A percentile compares a stretch with the other conserved stretches of the same genome.
phyloP scores from a whole-genome alignment of 805 yeast species.

The Nakazawaea peltata region DNA sequence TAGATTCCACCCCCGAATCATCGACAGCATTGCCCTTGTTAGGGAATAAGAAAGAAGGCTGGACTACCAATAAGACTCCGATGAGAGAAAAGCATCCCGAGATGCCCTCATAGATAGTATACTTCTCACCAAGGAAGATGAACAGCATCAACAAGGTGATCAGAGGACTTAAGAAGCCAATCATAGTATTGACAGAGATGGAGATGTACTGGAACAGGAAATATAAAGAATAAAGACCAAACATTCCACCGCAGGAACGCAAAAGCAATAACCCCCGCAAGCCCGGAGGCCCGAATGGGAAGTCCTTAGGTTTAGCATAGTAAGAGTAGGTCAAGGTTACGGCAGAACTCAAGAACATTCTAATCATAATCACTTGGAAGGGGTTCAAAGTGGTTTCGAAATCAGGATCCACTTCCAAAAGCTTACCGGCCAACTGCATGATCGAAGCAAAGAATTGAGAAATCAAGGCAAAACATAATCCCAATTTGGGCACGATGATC shows the following conservation, averaged over 20 bases:
- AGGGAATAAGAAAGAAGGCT: constrained; percentile 31
- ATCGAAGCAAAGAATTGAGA: constrained; percentile 36
- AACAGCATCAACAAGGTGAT: constrained; percentile 36
- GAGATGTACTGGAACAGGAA: constrained; percentile 35
- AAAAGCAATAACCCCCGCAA: constrained; percentile 23
- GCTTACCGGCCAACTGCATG: constrained; percentile 35
- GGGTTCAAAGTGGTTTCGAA: constrained; percentile 32
- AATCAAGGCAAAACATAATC: constrained; percentile 26
- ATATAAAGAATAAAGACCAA: constrained; percentile 37
- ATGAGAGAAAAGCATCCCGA: constrained; percentile 29
- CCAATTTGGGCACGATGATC: constrained; percentile 19
- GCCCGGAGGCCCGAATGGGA: constrained; percentile 34
- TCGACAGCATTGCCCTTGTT: constrained; percentile 8
- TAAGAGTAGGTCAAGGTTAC: constrained; percentile 26
- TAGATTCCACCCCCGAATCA: constrained; percentile 29
- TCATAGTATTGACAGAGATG: constrained; percentile 35
- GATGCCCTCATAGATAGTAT: constrained; percentile 30
- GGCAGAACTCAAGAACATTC: constrained; percentile 33
- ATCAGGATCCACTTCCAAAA: constrained; percentile 31
- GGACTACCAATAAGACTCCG: constrained; percentile 36
- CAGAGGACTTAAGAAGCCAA: constrained; percentile 36
- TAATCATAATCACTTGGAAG: constrained; percentile 31
- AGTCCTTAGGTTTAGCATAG: constrained; percentile 28
- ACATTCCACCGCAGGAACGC: constrained; percentile 30
- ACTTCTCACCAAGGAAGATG: constrained; percentile 29